phyloP scores from a whole-genome alignment of 441 rosid genomes.

The Eruca vesicaria region DNA sequence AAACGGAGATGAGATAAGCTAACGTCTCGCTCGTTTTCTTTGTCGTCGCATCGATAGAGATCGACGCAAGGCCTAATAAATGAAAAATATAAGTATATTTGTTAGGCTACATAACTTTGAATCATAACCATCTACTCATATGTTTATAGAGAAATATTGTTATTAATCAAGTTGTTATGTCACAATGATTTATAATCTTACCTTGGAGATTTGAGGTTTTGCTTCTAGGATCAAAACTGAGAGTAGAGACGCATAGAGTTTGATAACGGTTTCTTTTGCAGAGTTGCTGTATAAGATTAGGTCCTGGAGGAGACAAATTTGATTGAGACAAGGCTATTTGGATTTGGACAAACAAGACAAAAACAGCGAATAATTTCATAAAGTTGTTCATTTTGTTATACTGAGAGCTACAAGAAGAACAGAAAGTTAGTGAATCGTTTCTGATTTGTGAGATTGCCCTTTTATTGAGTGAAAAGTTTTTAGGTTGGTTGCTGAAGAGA shows the following conservation, averaged over 20 bases:
- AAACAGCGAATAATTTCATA: slow-evolving; percentile 1
- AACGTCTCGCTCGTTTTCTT: slow-evolving; percentile 5
- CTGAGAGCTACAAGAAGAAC: neutral
- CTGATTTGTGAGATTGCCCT: neutral
- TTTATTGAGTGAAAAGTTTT: no score
- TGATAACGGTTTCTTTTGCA: slow-evolving; percentile 23
- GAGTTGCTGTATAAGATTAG: slow-evolving; percentile 8
- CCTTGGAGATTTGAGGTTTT: slow-evolving; percentile 23
- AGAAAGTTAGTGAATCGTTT: neutral
- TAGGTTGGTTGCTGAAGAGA: neutral
- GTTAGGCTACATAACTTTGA: no score
- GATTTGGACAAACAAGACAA: slow-evolving; percentile 11
- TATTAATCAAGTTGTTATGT: neutral
- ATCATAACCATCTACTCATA: neutral
- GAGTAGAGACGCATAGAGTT: slow-evolving; percentile 23
- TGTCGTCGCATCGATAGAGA: slow-evolving; percentile 18
- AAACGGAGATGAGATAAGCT: neutral
- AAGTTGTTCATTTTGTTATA: slow-evolving; percentile 12
- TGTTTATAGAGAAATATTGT: neutral
- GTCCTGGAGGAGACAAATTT: neutral
- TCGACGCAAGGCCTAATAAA: slow-evolving; percentile 16
- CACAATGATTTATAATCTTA: neutral
- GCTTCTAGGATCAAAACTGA: slow-evolving; percentile 23
- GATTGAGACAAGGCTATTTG: slow-evolving; percentile 2
- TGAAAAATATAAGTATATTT: neutral